phyloP scores from a whole-genome alignment of 2,329 filamentous ascomycete species.

The Exophiala sp. region DNA sequence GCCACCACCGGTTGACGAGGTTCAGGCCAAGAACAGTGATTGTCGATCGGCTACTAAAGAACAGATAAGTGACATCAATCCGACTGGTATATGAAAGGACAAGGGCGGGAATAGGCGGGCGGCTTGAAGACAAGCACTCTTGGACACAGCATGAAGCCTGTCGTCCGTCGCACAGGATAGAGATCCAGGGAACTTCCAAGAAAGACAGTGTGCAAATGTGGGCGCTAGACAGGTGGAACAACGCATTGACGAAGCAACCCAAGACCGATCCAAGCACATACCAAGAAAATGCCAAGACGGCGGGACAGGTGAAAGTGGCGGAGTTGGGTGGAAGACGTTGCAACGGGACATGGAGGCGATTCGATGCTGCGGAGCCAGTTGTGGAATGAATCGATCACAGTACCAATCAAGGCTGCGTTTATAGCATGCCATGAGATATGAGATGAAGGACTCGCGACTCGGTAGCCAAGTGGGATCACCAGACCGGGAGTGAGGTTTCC shows the following conservation, averaged over 20 bases:
- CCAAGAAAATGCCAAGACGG: constrained; percentile 2
- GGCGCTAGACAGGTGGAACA: neutral
- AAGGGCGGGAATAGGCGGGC: neutral
- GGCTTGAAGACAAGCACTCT: neutral
- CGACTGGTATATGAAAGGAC: constrained; percentile 2
- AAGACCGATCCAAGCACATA: neutral
- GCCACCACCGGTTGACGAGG: neutral
- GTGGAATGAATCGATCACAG: too few relatives aligned
- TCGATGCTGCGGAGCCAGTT: too few relatives aligned
- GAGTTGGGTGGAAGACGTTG: neutral
- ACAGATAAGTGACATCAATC: neutral
- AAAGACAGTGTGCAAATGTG: neutral
- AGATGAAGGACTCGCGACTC: too few relatives aligned
- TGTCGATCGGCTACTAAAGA: neutral
- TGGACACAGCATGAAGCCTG: neutral
- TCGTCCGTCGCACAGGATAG: neutral
- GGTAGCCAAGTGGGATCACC: too few relatives aligned
- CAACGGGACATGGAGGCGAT: too few relatives aligned
- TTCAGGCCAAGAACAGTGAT: constrained; percentile 8
- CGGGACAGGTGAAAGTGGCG: neutral
- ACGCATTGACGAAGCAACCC: neutral
- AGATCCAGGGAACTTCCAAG: constrained; percentile 10
- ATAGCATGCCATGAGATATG: too few relatives aligned
- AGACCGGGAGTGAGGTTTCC: too few relatives aligned
- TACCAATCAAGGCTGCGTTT: too few relatives aligned